These are phyloP conservation scores for Babesia sp. DNA, from an alignment of 169 alveolate genomes.

Conservation along the genomic window DNA sequence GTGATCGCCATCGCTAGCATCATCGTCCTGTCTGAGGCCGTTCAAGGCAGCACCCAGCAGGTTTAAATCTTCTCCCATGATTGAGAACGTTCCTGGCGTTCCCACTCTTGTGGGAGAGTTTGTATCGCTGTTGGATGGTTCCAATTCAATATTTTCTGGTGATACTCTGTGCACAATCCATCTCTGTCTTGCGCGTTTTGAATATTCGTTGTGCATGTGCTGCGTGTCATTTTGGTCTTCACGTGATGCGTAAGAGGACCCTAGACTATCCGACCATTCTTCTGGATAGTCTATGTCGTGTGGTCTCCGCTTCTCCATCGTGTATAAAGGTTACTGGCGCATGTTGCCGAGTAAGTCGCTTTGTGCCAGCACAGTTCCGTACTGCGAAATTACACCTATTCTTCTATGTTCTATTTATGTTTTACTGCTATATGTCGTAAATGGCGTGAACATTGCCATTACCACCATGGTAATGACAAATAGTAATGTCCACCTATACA, in stretches of 20 bases:
- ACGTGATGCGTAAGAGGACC: too few relatives aligned
- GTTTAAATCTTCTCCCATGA: conserved; percentile 21
- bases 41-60: not conserved
- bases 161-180: not conserved
- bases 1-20: not conserved
- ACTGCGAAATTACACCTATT: too few relatives aligned
- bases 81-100: not conserved
- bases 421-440: too few relatives aligned
- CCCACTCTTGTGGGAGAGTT: not conserved
- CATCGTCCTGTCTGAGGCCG: not conserved
- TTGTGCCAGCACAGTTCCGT: too few relatives aligned
- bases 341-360: too few relatives aligned
- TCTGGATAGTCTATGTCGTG: not conserved
- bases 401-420: too few relatives aligned
- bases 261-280: too few relatives aligned
- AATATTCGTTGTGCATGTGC: not conserved
- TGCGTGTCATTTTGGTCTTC: not conserved
- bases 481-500: too few relatives aligned
- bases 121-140: not conserved
- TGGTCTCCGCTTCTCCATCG: not conserved
- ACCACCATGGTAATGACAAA: too few relatives aligned
- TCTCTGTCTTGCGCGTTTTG: conserved; percentile 5
- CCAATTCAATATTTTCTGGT: not conserved
- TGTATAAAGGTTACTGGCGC: not conserved
- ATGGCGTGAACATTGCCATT: too few relatives aligned